Evolutionary conservation across 768 basidiomycete genomes (phyloP).

Genomic region (Solioccasus polychromus): DNA sequence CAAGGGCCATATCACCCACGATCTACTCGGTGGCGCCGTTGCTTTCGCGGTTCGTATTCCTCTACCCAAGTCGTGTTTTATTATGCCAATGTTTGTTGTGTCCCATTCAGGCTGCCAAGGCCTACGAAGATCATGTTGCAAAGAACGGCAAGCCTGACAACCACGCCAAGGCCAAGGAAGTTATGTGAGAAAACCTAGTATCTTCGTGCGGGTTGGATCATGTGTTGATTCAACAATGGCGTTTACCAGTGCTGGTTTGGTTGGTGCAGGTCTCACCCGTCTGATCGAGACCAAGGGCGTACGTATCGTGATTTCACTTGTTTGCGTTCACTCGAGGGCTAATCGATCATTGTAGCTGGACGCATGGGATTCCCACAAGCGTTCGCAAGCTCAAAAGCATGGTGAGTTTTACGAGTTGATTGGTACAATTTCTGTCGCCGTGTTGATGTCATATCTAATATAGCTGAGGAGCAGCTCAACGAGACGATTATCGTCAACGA

Average conservation of each 20-base stretch:
- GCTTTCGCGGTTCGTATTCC: constrained; percentile 15
- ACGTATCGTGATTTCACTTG: not conserved
- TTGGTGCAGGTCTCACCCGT: too few relatives aligned
- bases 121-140: constrained; percentile 14
- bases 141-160: constrained; percentile 14
- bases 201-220: too few relatives aligned
- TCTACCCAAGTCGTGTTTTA: not conserved
- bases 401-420: constrained; percentile 1
- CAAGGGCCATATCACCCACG: constrained; percentile 15
- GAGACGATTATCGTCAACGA: too few relatives aligned
- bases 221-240: too few relatives aligned
- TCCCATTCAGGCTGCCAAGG: constrained; percentile 14
- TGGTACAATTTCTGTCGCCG: too few relatives aligned
- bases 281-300: constrained; percentile 17
- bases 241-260: too few relatives aligned
- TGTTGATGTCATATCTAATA: too few relatives aligned
- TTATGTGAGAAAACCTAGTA: too few relatives aligned
- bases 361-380: constrained; percentile 2
- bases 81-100: not conserved
- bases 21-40: constrained; percentile 15
- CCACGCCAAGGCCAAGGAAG: constrained; percentile 17
- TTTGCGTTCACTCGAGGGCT: not conserved
- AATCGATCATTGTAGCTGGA: not conserved
- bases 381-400: not conserved
- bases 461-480: too few relatives aligned